phyloP scores from a whole-genome alignment of 31 red algal species.

The Endocladia muricata region DNA sequence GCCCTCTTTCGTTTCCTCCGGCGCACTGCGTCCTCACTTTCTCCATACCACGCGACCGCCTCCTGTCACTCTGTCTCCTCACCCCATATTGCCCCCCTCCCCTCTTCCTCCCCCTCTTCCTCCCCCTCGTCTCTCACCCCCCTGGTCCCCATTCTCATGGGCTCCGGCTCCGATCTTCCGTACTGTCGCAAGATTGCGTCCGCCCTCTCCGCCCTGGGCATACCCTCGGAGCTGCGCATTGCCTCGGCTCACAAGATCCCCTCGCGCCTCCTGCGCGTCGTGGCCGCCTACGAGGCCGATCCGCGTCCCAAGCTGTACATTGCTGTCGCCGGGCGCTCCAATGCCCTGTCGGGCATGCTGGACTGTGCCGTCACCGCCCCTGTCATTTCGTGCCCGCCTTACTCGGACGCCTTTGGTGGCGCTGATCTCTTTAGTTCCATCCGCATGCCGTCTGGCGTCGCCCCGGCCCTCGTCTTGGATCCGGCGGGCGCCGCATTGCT shows the following conservation, averaged over 20 bases:
- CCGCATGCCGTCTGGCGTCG: conserved; percentile 94
- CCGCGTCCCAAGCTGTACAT: conserved; percentile 93
- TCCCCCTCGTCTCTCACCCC: conserved; percentile 45
- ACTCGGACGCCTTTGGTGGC: conserved; percentile 93
- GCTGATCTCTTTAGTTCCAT: conserved; percentile 91
- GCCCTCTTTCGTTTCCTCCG: no score
- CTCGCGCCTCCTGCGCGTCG: conserved; percentile 63
- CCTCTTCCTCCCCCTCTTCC: not conserved
- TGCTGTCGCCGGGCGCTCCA: conserved; percentile 92
- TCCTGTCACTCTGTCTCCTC: not conserved
- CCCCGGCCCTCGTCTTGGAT: conserved; percentile 82
- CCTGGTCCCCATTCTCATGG: conserved; percentile 97
- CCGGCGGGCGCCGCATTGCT: conserved; percentile 82
- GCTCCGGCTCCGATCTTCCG: conserved; percentile 77
- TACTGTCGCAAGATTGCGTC: conserved; percentile 89
- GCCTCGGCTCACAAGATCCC: conserved; percentile 98
- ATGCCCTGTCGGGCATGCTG: conserved; percentile 93
- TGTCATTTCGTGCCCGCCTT: conserved; percentile 97
- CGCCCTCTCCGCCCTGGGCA: conserved; percentile 72
- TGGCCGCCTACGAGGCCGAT: conserved; percentile 71
- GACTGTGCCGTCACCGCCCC: conserved; percentile 94
- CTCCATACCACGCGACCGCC: not conserved
- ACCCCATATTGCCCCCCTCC: not conserved
- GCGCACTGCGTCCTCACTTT: not conserved
- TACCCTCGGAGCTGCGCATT: conserved; percentile 86